These are phyloP conservation scores for Oidiodendron maius DNA, from an alignment of 495 filamentous ascomycete genomes.

Conservation along the genomic window DNA sequence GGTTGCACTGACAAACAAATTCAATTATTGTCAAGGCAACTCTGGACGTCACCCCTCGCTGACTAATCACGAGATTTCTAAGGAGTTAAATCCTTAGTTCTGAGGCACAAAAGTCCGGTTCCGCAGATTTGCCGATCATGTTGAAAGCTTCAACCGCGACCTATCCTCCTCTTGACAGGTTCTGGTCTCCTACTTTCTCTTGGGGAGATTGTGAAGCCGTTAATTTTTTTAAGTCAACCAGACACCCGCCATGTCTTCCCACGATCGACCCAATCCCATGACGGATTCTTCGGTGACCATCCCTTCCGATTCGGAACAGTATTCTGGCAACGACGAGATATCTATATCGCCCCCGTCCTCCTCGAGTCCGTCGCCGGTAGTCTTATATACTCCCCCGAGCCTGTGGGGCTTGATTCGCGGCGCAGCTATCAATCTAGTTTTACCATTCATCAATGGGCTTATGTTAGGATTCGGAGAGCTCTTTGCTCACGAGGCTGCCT, in stretches of 20 bases:
- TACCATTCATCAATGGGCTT: constrained; percentile 95
- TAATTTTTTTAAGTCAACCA: constrained; percentile 3
- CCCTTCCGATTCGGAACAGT: constrained; percentile 85
- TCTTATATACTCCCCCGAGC: constrained; percentile 86
- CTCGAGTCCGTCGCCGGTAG: constrained; percentile 66
- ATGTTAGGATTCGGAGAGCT: constrained; percentile 98
- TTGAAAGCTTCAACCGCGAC: constrained; percentile 17
- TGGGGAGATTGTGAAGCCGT: background rate
- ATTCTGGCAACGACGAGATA: constrained; percentile 59
- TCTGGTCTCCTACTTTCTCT: constrained; percentile 7
- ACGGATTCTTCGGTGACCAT: constrained; percentile 80
- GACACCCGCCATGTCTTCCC: constrained; percentile 32
- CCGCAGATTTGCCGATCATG: constrained; percentile 3
- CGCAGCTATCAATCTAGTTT: constrained; percentile 86
- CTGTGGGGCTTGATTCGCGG: constrained; percentile 79
- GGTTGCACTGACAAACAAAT: background rate
- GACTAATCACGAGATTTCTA: too few species aligned
- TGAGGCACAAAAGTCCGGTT: background rate
- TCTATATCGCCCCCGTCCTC: constrained; percentile 54
- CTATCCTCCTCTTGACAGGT: background rate
- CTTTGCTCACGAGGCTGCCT: constrained; percentile 92
- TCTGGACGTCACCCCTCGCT: constrained; percentile 3
- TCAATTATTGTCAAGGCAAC: background rate
- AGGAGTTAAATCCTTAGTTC: too few species aligned
- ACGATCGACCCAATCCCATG: constrained; percentile 43